Base-by-base conservation (phyloP, 768 basidiomycete genomes). In the Rubroboletus satanas region DNA sequence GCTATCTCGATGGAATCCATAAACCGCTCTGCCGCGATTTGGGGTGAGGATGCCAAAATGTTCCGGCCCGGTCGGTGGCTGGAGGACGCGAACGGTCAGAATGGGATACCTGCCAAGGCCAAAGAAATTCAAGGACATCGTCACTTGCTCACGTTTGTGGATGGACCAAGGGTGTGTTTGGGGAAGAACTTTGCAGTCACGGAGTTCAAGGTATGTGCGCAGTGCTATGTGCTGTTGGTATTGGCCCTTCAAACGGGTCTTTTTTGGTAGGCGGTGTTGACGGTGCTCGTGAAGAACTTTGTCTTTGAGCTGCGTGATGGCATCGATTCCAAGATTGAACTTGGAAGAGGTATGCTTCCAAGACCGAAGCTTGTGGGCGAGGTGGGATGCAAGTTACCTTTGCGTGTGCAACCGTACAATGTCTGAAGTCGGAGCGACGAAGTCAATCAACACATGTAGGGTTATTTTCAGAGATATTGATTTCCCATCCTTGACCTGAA, bases 31-130 rank as follows among this genome's bases (percentile, higher is more conserved):
- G 72, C 74, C 39, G 69, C 65, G 1, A 64, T 85, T 21, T 88
- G 87, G 88, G 87, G 87, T 0, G 62, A 74, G 0, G 79, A 83
- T 47, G 78, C 83, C 1, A 74, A 76, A 28, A 74, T 77, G 29
- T 90, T 84, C 62, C 72, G 76, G 31, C 87, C 86, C 0, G 81
- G 82, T 50, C 73, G 87, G 15, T 89, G 87, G 87, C 71, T 87
- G 8, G 65, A 65, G 15, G 66, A 68, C 5, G 18, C 17, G 18
- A 17, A 28, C 3, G 36, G 60, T 9, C 26, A 33, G 6, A 63
- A 68, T 15, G 63, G 68, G 1, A 64, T 65, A 5, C 60, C 62
- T 4, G 41, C 41, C 37, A 55, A 63, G 17, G 72, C 74, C 0
- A 76, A 74, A 42, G 73, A 75, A 18, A 68, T 81, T 1, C 75